These are phyloP conservation scores for Liquidambar formosana DNA, from an alignment of 164 flowering plant genomes.

Conservation along the genomic window DNA sequence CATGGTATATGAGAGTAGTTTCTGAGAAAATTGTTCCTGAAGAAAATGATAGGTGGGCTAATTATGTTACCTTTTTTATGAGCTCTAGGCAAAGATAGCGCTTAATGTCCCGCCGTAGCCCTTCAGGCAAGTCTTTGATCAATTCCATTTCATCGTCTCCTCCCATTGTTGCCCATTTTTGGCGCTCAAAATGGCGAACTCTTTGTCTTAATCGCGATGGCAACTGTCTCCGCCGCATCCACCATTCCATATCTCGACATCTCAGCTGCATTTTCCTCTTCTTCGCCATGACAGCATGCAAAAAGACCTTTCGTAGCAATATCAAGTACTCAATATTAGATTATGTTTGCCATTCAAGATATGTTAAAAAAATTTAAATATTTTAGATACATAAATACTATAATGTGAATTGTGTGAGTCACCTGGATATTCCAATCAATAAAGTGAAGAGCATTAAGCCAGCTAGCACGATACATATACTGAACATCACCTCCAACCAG, in stretches of 20 bases:
- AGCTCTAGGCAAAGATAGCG: constrained; percentile 86
- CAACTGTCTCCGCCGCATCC: constrained; percentile 92
- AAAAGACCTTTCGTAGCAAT: constrained; percentile 52
- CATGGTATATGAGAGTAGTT: not conserved
- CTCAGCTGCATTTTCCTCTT: constrained; percentile 86
- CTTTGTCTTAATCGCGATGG: constrained; percentile 74
- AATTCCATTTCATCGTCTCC: constrained; percentile 92
- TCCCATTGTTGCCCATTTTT: constrained; percentile 81
- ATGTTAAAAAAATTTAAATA: not conserved
- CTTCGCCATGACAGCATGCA: constrained; percentile 89
- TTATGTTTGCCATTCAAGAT: not conserved
- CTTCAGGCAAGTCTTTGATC: constrained; percentile 86
- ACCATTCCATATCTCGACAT: constrained; percentile 91
- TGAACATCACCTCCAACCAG: constrained; percentile 89
- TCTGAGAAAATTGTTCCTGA: not conserved
- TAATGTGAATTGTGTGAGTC: not conserved
- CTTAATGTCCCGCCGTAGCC: constrained; percentile 88
- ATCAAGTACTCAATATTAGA: not conserved
- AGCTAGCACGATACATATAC: constrained; percentile 68
- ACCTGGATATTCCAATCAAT: constrained; percentile 93
- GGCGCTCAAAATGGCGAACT: constrained; percentile 85
- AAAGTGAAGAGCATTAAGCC: constrained; percentile 89
- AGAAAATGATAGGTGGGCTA: not conserved
- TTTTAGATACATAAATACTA: not conserved
- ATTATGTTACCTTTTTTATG: constrained; percentile 61